Conservation (phyloP, 768 basidiomycete genomes). For the Termitomyces sp. region DNA sequence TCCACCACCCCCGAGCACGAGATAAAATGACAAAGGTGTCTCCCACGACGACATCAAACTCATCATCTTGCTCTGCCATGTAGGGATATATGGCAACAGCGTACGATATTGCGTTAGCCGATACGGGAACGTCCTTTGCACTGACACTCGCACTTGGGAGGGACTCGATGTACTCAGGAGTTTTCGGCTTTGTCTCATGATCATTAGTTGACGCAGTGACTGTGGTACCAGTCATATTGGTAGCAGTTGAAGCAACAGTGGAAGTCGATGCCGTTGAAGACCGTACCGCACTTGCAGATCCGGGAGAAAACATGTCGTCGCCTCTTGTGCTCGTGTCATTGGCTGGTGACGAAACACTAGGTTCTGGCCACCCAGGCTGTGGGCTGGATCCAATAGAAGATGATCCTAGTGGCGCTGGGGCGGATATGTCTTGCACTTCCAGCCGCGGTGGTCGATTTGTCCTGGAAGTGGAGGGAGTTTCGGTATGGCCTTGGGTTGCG, state of each 20-base stretch:
- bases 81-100: slow-evolving; percentile 99
- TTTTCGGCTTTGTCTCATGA: slow-evolving; percentile 21
- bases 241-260: slow-evolving; percentile 18
- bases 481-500: slow-evolving; percentile 40
- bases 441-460: slow-evolving; percentile 58
- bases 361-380: slow-evolving; percentile 75
- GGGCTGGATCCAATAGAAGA: slow-evolving; percentile 54
- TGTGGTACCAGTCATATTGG: slow-evolving; percentile 21
- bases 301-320: slow-evolving; percentile 37
- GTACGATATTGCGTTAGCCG: slow-evolving; percentile 70
- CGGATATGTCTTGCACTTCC: slow-evolving; percentile 60
- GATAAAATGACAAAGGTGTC: slow-evolving; percentile 92
- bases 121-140: slow-evolving; percentile 37
- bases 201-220: slow-evolving; percentile 22
- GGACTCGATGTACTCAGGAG: slow-evolving; percentile 13
- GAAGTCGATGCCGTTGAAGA: slow-evolving; percentile 25
- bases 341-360: slow-evolving; percentile 54
- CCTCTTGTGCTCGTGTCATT: slow-evolving; percentile 26
- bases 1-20: slow-evolving; percentile 98
- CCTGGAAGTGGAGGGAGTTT: slow-evolving; percentile 35
- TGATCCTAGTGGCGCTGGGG: slow-evolving; percentile 45
- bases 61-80: slow-evolving; percentile 97
- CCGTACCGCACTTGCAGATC: slow-evolving; percentile 22
- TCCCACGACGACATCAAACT: slow-evolving; percentile 97
- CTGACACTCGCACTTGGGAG: slow-evolving; percentile 16